Base-by-base conservation (phyloP, 2,329 filamentous ascomycete species). In the Coleophoma eucalyptorum region DNA sequence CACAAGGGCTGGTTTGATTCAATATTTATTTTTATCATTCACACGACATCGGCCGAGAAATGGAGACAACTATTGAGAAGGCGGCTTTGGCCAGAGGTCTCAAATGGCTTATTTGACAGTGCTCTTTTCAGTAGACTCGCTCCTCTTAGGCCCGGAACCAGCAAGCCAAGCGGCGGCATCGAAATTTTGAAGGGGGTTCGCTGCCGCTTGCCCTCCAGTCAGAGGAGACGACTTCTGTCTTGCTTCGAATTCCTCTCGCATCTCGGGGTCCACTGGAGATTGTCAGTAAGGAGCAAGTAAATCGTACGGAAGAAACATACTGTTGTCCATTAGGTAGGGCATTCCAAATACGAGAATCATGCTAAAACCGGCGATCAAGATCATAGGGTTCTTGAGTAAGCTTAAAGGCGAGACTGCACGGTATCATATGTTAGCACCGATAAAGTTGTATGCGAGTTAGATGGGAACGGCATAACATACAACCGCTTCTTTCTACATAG, bases 351-450 rank as follows among this genome's bases (percentile, higher is more conserved):
- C 91, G 58, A 97, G 75, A 5, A 74, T 85, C 75, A 97, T 83
- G 55, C 86, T 90, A 37, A 94, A 84, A 33, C 96, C 71, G 4
- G 87, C 91, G 75, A 99, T 87, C 54, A 99, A 79, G 57, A 97
- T 97, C 91, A 97, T 97, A 3, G 94, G 94, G 66, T 90, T 96
- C 76, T 94, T 94, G 62, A 97, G 76, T 50, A 97, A 84, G 52
- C 81, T 82, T 51, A 97, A 65, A n/a, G 92, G 78, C 16, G 86
- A 90, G 72, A 93, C 87, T 90, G 58, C 43, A n/a, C 35, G 38
- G 33, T 48, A 42, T 35, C 49, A 43, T 26, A 26, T 26, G 26
- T 26, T 5, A 26, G 26, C 26, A 26, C 26, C 26, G 6, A 26
- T 5, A 5, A 8, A 26, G 2, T 26, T 26, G 2, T 8, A 26